Base-by-base conservation (phyloP, 2,329 filamentous ascomycete genomes). In the Epichloe uncinata region DNA sequence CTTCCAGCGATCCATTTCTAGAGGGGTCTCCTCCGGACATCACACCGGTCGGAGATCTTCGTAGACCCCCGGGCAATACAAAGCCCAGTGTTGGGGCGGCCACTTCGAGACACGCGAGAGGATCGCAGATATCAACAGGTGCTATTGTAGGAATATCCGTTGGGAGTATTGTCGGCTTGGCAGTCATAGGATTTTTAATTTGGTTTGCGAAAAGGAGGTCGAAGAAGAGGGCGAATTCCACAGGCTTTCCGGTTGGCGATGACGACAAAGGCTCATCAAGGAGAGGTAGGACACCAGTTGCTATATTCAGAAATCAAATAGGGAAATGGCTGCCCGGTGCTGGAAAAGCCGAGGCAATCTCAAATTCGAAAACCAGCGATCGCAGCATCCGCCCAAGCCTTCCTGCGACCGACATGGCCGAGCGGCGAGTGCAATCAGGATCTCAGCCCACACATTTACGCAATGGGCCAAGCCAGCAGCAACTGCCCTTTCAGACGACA, bases 111-210 rank as follows among this genome's bases (percentile, higher is more conserved):
- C 12, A 36, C 11, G 26, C 41, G 13, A 35, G 45, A 15, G 26
- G 38, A 33, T 33, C n/a, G 18, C 36, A 34, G 2, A 42, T 53
- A 15, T 47, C 60, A 5, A 61, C 57, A 3, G 58, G 58, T 5
- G 70, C 71, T 5, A 67, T 80, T 42, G 73, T 73, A 1, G 76
- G 73, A 9, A 72, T 75, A 38, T 70, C 77, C 3, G 61, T 77
- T 4, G 77, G 75, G 30, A 71, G 71, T 4, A 58, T 76, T 2
- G 69, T 72, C 0, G 63, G 54, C 15, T 34, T 65, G 37, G 67
- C 68, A 3, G 51, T 79, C 15, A 56, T 76, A 20, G 69, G 64
- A 0, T 68, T 79, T 40, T 53, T 77, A 3, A 55, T 77, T 9
- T 80, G 74, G 75, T 67, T 75, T 54, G 70, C 69, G 67, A 73